Evolutionary conservation across 1,284 basidiomycete genomes (phyloP).

Genomic region (Boletus smithii): DNA sequence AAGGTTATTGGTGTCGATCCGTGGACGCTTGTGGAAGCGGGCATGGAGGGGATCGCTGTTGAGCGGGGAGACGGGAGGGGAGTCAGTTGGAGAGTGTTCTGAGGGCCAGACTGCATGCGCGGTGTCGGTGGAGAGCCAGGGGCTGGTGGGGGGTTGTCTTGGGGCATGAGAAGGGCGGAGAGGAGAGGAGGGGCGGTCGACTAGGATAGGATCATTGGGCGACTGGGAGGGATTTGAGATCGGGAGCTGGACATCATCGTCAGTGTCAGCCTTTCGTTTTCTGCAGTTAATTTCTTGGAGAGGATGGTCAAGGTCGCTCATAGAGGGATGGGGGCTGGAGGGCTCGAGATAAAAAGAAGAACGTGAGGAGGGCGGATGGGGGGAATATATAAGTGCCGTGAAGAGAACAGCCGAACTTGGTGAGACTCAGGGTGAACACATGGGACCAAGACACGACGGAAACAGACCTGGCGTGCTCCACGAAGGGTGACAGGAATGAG

Average conservation of each 20-base stretch:
- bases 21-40: conserved; percentile 31
- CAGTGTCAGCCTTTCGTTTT: conserved; percentile 33
- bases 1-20: conserved; percentile 36
- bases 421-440: conserved; percentile 34
- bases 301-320: conserved; percentile 33
- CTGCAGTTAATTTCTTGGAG: conserved; percentile 32
- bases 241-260: conserved; percentile 27
- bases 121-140: conserved; percentile 32
- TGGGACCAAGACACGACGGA: conserved; percentile 29
- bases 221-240: conserved; percentile 12
- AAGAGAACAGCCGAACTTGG: conserved; percentile 12
- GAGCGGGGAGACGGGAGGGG: conserved; percentile 32
- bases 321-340: conserved; percentile 8
- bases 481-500: too few relatives aligned
- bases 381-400: conserved; percentile 31
- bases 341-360: conserved; percentile 21
- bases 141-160: conserved; percentile 29
- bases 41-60: conserved; percentile 17
- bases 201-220: conserved; percentile 27
- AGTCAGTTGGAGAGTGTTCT: conserved; percentile 26
- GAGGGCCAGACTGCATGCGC: conserved; percentile 31
- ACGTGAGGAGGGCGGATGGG: conserved; percentile 2
- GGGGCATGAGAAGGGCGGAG: conserved; percentile 23
- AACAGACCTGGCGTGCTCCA: conserved; percentile 29
- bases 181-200: conserved; percentile 18